A percentile compares a stretch with the other conserved stretches of the same genome.
phyloP scores from a whole-genome alignment of 2,329 filamentous ascomycete genomes.

The Neofusicoccum kwambonambiense region DNA sequence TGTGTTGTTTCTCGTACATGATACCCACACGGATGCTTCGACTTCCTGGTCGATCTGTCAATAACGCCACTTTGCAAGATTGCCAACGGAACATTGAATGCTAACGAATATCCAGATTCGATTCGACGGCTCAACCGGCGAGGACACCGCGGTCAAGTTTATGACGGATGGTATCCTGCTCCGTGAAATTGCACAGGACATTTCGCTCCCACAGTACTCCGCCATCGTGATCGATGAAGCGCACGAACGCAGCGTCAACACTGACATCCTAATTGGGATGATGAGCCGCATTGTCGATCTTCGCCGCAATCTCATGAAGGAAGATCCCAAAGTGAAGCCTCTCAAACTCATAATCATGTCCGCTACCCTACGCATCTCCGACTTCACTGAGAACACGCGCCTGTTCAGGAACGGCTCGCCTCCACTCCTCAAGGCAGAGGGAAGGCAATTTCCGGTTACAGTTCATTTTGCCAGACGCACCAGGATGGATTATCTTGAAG shows the following conservation, averaged over 20 bases:
- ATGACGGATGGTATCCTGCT: constrained; percentile 98
- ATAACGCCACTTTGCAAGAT: not conserved
- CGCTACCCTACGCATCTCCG: constrained; percentile 84
- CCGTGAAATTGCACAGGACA: constrained; percentile 86
- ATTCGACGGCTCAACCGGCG: constrained; percentile 79
- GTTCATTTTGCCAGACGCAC: constrained; percentile 85
- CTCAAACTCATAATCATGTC: constrained; percentile 98
- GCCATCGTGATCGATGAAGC: constrained; percentile 94
- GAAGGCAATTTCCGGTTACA: constrained; percentile 86
- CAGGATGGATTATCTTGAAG: constrained; percentile 83
- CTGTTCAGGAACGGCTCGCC: constrained; percentile 74
- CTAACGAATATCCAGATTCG: constrained; percentile 58
- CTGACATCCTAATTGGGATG: constrained; percentile 97
- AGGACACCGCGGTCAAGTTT: constrained; percentile 90
- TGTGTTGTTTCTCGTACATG: too few relatives aligned
- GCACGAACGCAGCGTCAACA: constrained; percentile 95
- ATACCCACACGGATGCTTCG: too few relatives aligned
- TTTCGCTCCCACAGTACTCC: constrained; percentile 85
- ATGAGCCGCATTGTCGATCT: constrained; percentile 88
- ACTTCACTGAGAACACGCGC: constrained; percentile 79
- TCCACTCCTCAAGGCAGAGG: constrained; percentile 84
- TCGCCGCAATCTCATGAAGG: constrained; percentile 69
- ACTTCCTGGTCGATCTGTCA: not conserved
- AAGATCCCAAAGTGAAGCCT: constrained; percentile 68
- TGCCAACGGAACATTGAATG: not conserved